Evolutionary conservation across 768 basidiomycete species (phyloP).

Genomic region (Lanmaoa rubissima): DNA sequence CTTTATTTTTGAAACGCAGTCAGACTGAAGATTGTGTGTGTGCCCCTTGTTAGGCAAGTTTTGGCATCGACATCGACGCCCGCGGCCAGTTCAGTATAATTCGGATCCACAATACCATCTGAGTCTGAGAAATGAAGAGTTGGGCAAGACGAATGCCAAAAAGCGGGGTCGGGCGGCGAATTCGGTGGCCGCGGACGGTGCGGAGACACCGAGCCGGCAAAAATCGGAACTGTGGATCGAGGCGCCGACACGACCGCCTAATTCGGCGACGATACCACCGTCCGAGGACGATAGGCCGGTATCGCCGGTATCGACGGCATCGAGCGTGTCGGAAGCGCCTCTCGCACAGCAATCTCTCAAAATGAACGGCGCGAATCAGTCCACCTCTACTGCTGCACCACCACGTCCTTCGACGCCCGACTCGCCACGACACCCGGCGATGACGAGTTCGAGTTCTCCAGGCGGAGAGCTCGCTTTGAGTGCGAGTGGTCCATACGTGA

Average conservation of each 20-base stretch:
- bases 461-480: conserved; percentile 9
- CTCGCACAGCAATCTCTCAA: conserved; percentile 62
- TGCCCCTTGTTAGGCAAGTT: conserved; percentile 62
- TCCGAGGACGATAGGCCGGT: conserved; percentile 54
- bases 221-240: conserved; percentile 41
- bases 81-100: conserved; percentile 79
- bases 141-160: conserved; percentile 51
- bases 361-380: conserved; percentile 47
- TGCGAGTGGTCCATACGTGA: conserved; percentile 27
- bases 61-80: conserved; percentile 84
- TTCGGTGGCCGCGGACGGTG: conserved; percentile 34
- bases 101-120: conserved; percentile 70
- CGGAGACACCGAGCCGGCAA: conserved; percentile 51
- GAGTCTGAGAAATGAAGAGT: conserved; percentile 56
- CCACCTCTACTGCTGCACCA: conserved; percentile 17
- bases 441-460: conserved; percentile 19
- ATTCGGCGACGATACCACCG: conserved; percentile 26
- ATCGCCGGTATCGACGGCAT: conserved; percentile 71
- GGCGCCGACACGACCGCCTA: conserved; percentile 31
- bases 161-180: conserved; percentile 40
- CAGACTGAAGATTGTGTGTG: neutral
- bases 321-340: conserved; percentile 72
- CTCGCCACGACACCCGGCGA: conserved; percentile 19
- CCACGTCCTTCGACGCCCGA: conserved; percentile 25
- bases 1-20: neutral